Conservation (phyloP, 164 flowering plant species). For the Umbellularia californica region DNA sequence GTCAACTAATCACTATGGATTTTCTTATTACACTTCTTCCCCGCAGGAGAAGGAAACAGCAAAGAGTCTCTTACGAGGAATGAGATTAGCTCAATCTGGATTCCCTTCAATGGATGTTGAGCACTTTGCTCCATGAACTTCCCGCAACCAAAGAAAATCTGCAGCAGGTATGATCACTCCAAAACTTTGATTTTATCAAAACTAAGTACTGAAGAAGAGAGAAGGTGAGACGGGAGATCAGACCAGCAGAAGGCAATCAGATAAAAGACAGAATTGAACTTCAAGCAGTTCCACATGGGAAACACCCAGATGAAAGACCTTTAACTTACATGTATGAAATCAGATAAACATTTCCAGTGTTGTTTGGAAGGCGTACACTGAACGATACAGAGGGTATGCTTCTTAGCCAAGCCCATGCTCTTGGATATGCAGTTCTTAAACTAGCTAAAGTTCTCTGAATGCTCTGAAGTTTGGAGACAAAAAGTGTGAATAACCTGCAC, state of each 20-base stretch:
- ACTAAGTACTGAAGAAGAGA: not conserved
- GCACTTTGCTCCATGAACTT: slow-evolving; percentile 55
- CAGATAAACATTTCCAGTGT: not conserved
- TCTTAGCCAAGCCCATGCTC: not conserved
- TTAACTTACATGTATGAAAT: not conserved
- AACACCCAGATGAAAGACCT: not conserved
- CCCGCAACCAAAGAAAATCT: not conserved
- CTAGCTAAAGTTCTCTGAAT: not conserved
- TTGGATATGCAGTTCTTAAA: slow-evolving; percentile 2
- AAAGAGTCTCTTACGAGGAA: slow-evolving; percentile 70
- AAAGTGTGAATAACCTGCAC: not conserved
- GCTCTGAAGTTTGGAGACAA: not conserved
- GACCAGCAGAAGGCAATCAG: not conserved
- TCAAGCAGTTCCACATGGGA: not conserved
- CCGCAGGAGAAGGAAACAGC: slow-evolving; percentile 94
- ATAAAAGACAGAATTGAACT: not conserved
- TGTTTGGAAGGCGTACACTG: not conserved
- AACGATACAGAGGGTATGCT: not conserved
- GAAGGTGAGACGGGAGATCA: not conserved
- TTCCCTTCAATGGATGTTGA: slow-evolving; percentile 64
- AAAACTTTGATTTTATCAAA: not conserved
- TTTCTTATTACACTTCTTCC: slow-evolving; percentile 1
- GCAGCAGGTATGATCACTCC: not conserved
- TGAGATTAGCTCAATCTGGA: slow-evolving; percentile 48
- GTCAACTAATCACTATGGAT: not conserved